phyloP scores from a whole-genome alignment of 2,329 filamentous ascomycete species.

The Colletotrichum simmondsii region DNA sequence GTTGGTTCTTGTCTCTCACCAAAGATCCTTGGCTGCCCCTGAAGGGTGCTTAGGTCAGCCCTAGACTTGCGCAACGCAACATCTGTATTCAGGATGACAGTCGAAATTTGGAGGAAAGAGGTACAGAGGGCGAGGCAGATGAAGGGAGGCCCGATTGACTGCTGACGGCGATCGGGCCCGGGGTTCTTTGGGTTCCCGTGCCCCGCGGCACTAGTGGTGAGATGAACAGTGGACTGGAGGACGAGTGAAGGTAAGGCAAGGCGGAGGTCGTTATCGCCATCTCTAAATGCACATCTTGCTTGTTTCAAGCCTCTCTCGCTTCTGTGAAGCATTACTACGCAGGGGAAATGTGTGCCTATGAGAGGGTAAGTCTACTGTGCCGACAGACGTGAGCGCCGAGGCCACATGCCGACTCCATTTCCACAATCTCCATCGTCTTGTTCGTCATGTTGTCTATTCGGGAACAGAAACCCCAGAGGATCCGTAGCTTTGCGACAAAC shows the following conservation, averaged over 20 bases:
- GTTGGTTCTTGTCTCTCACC: not conserved
- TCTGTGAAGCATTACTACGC: not conserved
- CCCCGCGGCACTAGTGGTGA: slow-evolving; percentile 9
- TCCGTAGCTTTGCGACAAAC: not conserved
- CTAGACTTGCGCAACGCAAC: not conserved
- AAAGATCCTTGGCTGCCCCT: not conserved
- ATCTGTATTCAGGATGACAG: not conserved
- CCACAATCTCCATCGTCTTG: not conserved
- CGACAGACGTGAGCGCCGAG: not conserved
- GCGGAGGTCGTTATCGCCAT: not conserved
- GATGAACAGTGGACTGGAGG: not conserved
- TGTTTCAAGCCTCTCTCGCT: not conserved
- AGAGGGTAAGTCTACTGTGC: not conserved
- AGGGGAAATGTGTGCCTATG: not conserved
- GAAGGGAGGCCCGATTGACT: not conserved
- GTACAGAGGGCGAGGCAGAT: not conserved
- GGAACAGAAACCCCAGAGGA: not conserved
- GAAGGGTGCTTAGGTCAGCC: not conserved
- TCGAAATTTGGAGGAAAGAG: not conserved
- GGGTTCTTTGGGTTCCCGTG: slow-evolving; percentile 23
- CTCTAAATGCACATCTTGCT: not conserved
- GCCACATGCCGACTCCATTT: not conserved
- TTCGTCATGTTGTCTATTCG: not conserved
- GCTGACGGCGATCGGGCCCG: slow-evolving; percentile 20
- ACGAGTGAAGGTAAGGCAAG: not conserved